Conservation (phyloP, 2,329 filamentous ascomycete species). For the Aschersonia sp. region DNA sequence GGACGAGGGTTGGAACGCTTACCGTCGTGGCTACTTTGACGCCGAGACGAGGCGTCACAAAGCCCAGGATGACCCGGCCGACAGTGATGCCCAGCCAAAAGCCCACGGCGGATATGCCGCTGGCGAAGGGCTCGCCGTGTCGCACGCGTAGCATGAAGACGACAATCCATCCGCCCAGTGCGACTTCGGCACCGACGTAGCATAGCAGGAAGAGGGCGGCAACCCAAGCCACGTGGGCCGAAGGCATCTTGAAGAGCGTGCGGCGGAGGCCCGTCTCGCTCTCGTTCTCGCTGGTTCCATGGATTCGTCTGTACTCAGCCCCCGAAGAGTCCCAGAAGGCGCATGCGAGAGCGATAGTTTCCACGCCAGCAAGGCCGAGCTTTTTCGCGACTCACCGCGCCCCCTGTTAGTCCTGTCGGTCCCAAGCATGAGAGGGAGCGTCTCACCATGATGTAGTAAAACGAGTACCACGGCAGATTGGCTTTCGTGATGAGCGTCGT, state of each 20-base stretch:
- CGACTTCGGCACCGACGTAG: constrained; percentile 55
- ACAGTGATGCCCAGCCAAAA: constrained; percentile 68
- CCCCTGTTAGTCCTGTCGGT: background rate
- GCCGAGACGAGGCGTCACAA: constrained; percentile 55
- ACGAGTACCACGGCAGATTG: constrained; percentile 49
- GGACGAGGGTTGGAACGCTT: background rate
- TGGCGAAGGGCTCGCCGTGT: constrained; percentile 46
- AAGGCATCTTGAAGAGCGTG: constrained; percentile 26
- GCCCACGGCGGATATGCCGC: constrained; percentile 57
- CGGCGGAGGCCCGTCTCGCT: constrained; percentile 5
- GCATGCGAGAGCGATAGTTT: constrained; percentile 29
- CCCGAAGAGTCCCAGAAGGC: constrained; percentile 43
- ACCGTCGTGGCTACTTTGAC: constrained; percentile 47
- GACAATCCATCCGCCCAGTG: constrained; percentile 66
- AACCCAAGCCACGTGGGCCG: constrained; percentile 50
- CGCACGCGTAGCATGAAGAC: constrained; percentile 66
- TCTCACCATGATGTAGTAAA: constrained; percentile 61
- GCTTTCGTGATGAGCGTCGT: constrained; percentile 55
- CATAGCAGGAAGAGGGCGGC: constrained; percentile 57
- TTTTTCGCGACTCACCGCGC: constrained; percentile 20
- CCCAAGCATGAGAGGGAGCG: background rate
- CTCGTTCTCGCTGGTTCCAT: constrained; percentile 5
- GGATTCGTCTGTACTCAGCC: constrained; percentile 5
- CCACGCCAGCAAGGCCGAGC: constrained; percentile 38
- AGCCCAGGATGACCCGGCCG: constrained; percentile 52